Evolutionary conservation across 805 yeast species (phyloP).

Genomic region (Helenozyma baotianmanensis): DNA sequence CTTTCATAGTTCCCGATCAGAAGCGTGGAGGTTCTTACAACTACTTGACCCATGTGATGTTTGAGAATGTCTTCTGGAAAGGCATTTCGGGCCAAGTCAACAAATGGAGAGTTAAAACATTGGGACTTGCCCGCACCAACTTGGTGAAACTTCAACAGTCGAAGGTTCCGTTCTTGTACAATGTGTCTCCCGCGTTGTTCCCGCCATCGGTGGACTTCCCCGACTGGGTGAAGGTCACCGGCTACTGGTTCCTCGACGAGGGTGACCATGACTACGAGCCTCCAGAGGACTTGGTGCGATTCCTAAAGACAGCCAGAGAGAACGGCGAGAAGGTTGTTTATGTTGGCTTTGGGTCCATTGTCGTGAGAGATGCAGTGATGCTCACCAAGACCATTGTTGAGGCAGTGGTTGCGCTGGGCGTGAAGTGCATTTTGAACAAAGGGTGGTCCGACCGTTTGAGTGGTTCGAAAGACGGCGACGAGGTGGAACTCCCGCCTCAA

Average conservation of each 20-base stretch:
- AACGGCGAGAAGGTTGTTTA: constrained; percentile 73
- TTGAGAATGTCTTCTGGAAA: constrained; percentile 90
- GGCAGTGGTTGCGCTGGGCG: constrained; percentile 77
- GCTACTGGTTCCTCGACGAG: constrained; percentile 90
- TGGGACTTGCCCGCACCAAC: constrained; percentile 65
- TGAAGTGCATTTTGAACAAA: constrained; percentile 80
- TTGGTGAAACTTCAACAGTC: constrained; percentile 68
- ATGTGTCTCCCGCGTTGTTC: constrained; percentile 80
- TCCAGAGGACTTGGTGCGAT: constrained; percentile 50
- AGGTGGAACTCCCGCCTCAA: constrained; percentile 55
- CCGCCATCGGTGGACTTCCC: constrained; percentile 93
- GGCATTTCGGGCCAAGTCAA: constrained; percentile 86
- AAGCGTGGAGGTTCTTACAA: constrained; percentile 91
- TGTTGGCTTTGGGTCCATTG: constrained; percentile 95
- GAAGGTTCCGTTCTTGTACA: constrained; percentile 83
- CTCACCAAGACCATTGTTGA: constrained; percentile 74
- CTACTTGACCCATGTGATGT: constrained; percentile 86
- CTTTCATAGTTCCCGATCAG: constrained; percentile 91
- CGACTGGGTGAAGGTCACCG: constrained; percentile 94
- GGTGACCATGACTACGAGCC: constrained; percentile 51
- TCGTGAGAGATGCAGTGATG: constrained; percentile 75
- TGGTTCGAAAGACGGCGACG: constrained; percentile 7
- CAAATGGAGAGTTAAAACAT: constrained; percentile 71
- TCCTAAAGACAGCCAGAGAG: constrained; percentile 56
- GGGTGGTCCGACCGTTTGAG: constrained; percentile 86